These are phyloP conservation scores for Articulospora tetracladia DNA, from an alignment of 495 filamentous ascomycete species.

Conservation along the genomic window DNA sequence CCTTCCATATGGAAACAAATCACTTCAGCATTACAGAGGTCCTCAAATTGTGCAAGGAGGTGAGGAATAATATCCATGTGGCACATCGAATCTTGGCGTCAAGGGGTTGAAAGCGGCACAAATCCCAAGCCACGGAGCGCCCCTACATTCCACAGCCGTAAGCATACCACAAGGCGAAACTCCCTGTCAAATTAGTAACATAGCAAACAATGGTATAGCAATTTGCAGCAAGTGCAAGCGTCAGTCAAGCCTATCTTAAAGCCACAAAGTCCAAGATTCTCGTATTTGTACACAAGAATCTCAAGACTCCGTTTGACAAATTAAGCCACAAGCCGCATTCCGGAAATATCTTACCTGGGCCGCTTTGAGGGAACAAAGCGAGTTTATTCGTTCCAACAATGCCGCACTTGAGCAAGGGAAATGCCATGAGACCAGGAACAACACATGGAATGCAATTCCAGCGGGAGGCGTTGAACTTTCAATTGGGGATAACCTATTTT, in stretches of 20 bases:
- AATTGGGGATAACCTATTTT: background rate
- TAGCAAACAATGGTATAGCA: background rate
- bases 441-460: background rate
- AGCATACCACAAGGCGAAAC: background rate
- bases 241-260: background rate
- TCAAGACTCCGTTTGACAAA: background rate
- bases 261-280: background rate
- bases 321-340: background rate
- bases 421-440: background rate
- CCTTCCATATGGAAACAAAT: too few species aligned
- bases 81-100: background rate
- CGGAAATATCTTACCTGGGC: background rate
- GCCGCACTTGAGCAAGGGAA: background rate
- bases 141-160: background rate
- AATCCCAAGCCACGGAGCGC: background rate
- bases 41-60: too few species aligned
- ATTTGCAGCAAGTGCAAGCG: background rate
- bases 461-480: background rate
- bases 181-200: background rate
- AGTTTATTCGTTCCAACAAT: background rate
- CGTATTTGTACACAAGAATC: background rate
- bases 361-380: background rate
- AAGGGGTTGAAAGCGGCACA: background rate
- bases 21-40: too few species aligned
- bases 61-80: too few species aligned